Conservation (phyloP, 1,284 basidiomycete species). For the Ceratobasidium papillatum region DNA sequence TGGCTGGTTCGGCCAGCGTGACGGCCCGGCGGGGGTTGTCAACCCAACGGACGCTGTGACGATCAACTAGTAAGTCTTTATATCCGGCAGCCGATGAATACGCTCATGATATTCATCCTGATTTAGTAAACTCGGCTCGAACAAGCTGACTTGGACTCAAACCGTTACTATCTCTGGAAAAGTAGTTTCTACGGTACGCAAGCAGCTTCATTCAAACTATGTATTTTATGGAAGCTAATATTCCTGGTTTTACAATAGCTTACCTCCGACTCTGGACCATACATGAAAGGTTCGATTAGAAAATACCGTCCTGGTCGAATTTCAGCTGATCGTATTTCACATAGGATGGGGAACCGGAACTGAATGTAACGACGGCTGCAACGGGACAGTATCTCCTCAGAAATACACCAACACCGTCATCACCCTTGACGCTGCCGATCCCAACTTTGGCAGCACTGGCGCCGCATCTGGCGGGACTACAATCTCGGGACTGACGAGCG, state of each 20-base stretch:
- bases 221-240: too few species aligned
- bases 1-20: slow-evolving; percentile 35
- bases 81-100: neutral
- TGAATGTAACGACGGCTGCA: slow-evolving; percentile 39
- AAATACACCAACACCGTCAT: slow-evolving; percentile 42
- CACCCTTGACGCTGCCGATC: slow-evolving; percentile 39
- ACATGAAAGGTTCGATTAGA: slow-evolving; percentile 39
- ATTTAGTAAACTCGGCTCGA: slow-evolving; percentile 12
- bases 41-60: slow-evolving; percentile 34
- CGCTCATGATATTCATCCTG: neutral
- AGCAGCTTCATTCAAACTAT: too few species aligned
- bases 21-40: slow-evolving; percentile 33
- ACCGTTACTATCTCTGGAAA: slow-evolving; percentile 25
- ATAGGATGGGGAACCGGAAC: slow-evolving; percentile 40
- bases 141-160: slow-evolving; percentile 36
- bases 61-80: slow-evolving; percentile 31
- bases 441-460: slow-evolving; percentile 40
- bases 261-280: slow-evolving; percentile 33
- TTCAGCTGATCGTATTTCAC: too few species aligned
- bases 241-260: neutral
- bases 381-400: slow-evolving; percentile 38
- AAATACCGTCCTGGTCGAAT: too few species aligned
- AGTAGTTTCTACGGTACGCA: slow-evolving; percentile 38
- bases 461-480: slow-evolving; percentile 30
- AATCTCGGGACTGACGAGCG: slow-evolving; percentile 34